phyloP scores from a whole-genome alignment of 306 rosid genomes.

The Sicyos edulis region DNA sequence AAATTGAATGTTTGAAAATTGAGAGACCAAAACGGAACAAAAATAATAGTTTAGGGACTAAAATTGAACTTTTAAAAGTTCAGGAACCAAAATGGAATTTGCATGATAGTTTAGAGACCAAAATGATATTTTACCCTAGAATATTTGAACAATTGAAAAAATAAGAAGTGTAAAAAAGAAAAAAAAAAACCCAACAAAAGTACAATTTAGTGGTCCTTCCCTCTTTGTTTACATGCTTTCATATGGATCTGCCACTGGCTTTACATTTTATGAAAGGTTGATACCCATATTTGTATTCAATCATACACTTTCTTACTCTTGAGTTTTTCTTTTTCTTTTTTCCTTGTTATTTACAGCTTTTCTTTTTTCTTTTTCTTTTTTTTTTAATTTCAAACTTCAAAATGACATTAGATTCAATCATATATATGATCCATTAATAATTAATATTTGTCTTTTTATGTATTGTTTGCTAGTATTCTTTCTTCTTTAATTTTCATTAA shows the following conservation, averaged over 20 bases:
- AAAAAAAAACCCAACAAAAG: conserved; percentile 19
- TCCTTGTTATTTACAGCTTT: neutral
- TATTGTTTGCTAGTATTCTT: neutral
- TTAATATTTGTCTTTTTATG: neutral
- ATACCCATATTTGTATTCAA: neutral
- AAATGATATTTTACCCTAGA: too few relatives aligned
- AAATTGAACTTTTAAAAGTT: too few relatives aligned
- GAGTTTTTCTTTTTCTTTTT: neutral
- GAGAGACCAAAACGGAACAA: too few relatives aligned
- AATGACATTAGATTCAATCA: neutral
- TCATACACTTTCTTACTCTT: neutral
- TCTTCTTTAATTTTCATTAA: too few relatives aligned
- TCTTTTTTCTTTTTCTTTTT: too few relatives aligned
- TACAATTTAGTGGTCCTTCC: conserved; percentile 9
- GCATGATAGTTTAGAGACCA: too few relatives aligned
- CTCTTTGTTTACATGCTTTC: neutral
- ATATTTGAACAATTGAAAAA: too few relatives aligned
- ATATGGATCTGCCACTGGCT: neutral
- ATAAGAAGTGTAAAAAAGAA: neutral
- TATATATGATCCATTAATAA: too few relatives aligned
- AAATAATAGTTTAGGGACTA: too few relatives aligned
- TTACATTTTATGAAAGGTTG: neutral
- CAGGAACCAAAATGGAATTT: too few relatives aligned
- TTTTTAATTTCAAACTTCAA: neutral
- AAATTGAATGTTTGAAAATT: too few relatives aligned